These are phyloP conservation scores for Alternaria brassicicola DNA, from an alignment of 2,329 filamentous ascomycete species.

Conservation along the genomic window DNA sequence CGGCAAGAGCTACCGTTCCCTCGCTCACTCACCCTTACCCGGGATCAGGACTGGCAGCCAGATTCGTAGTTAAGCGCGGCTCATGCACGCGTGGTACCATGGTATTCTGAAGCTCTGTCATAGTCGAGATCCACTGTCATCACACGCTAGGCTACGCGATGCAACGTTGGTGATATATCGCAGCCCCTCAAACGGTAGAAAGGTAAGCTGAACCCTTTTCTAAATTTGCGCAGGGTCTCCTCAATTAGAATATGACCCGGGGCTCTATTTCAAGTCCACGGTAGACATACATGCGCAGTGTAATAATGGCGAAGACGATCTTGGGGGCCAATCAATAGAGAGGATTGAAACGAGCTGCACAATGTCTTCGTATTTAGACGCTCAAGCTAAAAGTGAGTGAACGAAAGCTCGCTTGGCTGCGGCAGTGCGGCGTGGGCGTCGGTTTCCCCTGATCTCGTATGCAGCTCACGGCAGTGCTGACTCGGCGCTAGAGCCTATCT, in stretches of 20 bases:
- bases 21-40: neutral
- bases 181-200: neutral
- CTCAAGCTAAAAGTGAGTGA: neutral
- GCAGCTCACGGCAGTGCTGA: constrained; percentile 5
- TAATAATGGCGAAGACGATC: neutral
- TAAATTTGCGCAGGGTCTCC: neutral
- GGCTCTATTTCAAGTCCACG: neutral
- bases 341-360: neutral
- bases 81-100: neutral
- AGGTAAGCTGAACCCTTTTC: neutral
- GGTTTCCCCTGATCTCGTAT: neutral
- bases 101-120: neutral
- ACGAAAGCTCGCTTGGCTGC: neutral
- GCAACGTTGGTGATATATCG: neutral
- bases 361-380: constrained; percentile 1
- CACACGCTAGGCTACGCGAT: neutral
- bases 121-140: neutral
- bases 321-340: neutral
- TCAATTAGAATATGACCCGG: neutral
- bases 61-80: neutral
- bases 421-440: neutral
- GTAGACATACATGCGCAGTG: neutral
- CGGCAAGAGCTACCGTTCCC: neutral
- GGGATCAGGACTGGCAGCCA: neutral
- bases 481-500: constrained; percentile 1